phyloP scores from a whole-genome alignment of 768 basidiomycete genomes.

The Phylloporus sp. region DNA sequence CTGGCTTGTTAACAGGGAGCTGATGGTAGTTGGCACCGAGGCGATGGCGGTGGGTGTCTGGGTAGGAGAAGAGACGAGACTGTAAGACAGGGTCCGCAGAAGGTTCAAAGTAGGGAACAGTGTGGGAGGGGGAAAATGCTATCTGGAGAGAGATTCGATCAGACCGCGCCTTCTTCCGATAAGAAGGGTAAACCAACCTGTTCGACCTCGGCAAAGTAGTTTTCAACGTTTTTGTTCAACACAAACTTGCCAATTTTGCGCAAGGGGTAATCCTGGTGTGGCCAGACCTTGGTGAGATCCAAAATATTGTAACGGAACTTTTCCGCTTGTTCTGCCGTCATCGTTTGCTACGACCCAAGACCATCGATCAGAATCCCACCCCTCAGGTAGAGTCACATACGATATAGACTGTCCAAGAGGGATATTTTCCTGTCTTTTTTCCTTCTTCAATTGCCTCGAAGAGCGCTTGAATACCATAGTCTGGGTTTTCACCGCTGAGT shows the following conservation, averaged over 20 bases:
- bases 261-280: slow-evolving; percentile 85
- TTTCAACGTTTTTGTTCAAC: slow-evolving; percentile 71
- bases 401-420: slow-evolving; percentile 85
- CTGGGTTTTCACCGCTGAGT: slow-evolving; percentile 73
- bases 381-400: slow-evolving; percentile 38
- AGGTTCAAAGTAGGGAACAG: slow-evolving; percentile 84
- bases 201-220: slow-evolving; percentile 95
- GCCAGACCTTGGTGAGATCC: slow-evolving; percentile 90
- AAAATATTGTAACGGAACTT: slow-evolving; percentile 86
- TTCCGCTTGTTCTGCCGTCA: slow-evolving; percentile 91
- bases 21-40: slow-evolving; percentile 81
- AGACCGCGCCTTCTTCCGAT: slow-evolving; percentile 13
- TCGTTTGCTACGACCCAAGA: slow-evolving; percentile 63
- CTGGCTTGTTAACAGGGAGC: slow-evolving; percentile 81
- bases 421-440: slow-evolving; percentile 51
- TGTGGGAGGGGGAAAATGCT: slow-evolving; percentile 88
- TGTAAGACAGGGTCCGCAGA: slow-evolving; percentile 92
- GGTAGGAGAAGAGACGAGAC: slow-evolving; percentile 93
- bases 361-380: slow-evolving; percentile 1
- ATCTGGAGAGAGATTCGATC: slow-evolving; percentile 32
- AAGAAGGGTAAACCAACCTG: slow-evolving; percentile 54
- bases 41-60: slow-evolving; percentile 83
- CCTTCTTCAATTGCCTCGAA: slow-evolving; percentile 75
- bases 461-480: slow-evolving; percentile 76
- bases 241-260: slow-evolving; percentile 84